Evolutionary conservation across 306 rosid genomes (phyloP).

Genomic region (Cucumis hystrix): DNA sequence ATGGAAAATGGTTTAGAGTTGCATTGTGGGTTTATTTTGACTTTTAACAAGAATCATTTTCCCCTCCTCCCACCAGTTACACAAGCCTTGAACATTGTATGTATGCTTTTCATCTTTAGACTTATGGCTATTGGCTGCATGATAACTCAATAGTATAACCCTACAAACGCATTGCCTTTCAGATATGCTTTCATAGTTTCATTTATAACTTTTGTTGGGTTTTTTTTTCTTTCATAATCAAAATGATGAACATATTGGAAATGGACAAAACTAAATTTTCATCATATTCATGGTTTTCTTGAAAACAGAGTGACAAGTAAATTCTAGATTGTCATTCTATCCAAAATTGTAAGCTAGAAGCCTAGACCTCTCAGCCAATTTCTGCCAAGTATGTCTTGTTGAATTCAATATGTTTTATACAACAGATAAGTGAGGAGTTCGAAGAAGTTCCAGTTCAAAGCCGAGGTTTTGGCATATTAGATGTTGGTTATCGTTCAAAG

Average conservation of each 20-base stretch:
- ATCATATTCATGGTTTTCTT: neutral
- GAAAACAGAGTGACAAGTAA: neutral
- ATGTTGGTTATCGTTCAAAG: conserved; percentile 86
- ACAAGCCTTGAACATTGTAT: neutral
- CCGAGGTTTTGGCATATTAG: conserved; percentile 94
- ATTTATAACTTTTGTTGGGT: neutral
- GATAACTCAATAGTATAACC: neutral
- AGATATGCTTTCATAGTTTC: neutral
- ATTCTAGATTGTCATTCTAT: neutral
- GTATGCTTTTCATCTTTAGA: neutral
- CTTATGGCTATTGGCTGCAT: neutral
- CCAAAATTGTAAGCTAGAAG: conserved; percentile 1
- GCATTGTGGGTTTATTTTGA: neutral
- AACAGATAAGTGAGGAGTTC: conserved; percentile 83
- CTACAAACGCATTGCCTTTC: neutral
- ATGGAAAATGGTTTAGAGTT: too few species aligned
- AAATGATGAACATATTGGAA: neutral
- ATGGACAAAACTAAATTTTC: neutral
- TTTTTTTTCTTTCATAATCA: neutral
- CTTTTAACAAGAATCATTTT: neutral
- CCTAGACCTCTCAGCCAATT: conserved; percentile 8
- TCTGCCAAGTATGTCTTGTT: neutral
- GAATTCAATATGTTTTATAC: conserved; percentile 12
- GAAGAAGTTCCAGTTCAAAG: conserved; percentile 96
- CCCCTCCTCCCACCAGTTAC: neutral